Conservation (phyloP, 2,329 filamentous ascomycete genomes). For the Tolypocladium album region DNA sequence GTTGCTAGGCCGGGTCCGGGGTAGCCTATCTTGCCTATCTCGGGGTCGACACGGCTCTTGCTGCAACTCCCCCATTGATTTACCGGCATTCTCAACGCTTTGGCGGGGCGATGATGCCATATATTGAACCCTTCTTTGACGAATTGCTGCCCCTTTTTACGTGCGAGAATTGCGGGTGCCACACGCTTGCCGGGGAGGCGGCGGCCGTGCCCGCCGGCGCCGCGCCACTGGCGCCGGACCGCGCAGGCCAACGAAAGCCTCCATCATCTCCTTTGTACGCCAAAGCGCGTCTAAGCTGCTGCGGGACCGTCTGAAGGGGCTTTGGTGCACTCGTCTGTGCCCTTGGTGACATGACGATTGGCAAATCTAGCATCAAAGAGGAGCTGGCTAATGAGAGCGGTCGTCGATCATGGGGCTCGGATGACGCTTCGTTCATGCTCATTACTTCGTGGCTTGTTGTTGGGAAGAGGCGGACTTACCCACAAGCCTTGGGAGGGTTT, state of each 20-base stretch:
- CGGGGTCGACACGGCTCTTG: background rate
- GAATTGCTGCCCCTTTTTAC: background rate
- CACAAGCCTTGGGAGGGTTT: background rate
- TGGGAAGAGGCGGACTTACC: background rate
- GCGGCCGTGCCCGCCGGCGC: background rate
- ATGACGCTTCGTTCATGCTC: background rate
- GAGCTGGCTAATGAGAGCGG: background rate
- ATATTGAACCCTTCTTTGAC: background rate
- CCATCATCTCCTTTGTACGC: background rate
- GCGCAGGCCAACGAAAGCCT: background rate
- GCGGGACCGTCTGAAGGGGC: background rate
- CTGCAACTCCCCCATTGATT: background rate
- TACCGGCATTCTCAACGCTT: background rate
- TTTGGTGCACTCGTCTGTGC: background rate
- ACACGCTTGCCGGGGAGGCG: background rate
- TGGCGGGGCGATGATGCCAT: background rate
- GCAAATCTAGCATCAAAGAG: background rate
- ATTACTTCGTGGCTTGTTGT: background rate
- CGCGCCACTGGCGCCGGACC: background rate
- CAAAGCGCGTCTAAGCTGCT: background rate
- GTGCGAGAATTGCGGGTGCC: background rate
- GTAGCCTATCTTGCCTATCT: background rate
- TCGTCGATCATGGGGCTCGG: background rate
- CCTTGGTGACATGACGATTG: background rate
- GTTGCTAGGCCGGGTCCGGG: background rate